phyloP scores from a whole-genome alignment of 108 stramenopile species.

The Stephanodiscus minutulus region DNA sequence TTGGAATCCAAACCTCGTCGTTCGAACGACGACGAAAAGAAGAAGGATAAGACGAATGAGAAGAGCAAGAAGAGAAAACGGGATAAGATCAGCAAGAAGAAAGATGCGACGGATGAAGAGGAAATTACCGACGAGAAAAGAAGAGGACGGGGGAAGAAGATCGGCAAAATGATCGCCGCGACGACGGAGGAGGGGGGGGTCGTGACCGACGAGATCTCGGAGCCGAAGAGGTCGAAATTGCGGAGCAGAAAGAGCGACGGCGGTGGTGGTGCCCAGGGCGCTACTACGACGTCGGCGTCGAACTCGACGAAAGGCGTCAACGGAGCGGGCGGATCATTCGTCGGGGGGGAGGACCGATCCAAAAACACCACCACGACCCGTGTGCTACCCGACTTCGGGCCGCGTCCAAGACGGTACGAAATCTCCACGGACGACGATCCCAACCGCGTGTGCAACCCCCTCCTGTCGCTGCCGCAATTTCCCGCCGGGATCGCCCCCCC shows the following conservation, averaged over 20 bases:
- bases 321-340: slow-evolving; percentile 5
- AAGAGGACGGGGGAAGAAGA: background rate
- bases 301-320: background rate
- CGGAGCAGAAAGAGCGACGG: slow-evolving; percentile 14
- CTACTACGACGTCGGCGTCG: background rate
- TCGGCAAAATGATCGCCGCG: background rate
- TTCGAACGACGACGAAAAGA: background rate
- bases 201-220: background rate
- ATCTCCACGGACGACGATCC: slow-evolving; percentile 52
- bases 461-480: slow-evolving; percentile 43
- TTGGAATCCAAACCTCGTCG: background rate
- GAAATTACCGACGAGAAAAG: background rate
- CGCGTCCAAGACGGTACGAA: slow-evolving; percentile 16
- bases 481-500: slow-evolving; percentile 46
- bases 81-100: slow-evolving; percentile 2
- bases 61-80: background rate
- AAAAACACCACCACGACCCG: slow-evolving; percentile 15
- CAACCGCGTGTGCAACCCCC: slow-evolving; percentile 57
- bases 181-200: too few species aligned
- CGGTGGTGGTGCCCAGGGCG: background rate
- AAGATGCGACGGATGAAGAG: background rate
- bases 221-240: slow-evolving; percentile 1
- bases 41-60: background rate
- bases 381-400: slow-evolving; percentile 19
- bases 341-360: background rate